These are phyloP conservation scores for Pezicula radicicola DNA, from an alignment of 2,329 filamentous ascomycete species.

Conservation along the genomic window DNA sequence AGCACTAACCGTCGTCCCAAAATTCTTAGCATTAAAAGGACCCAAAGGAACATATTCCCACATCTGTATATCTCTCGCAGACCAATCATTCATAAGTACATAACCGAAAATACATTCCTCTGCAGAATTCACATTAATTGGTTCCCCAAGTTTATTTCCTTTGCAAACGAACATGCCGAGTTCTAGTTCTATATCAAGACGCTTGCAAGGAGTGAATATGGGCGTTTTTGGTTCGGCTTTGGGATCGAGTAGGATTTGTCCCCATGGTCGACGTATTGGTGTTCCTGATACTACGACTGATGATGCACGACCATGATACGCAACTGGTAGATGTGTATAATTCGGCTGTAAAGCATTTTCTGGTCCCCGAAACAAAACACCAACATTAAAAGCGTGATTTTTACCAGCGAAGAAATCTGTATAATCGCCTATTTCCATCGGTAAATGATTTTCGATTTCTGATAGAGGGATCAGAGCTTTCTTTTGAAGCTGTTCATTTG, in stretches of 20 bases:
- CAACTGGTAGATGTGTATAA: constrained; percentile 45
- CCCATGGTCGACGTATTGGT: constrained; percentile 42
- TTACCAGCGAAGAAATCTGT: constrained; percentile 52
- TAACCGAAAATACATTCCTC: constrained; percentile 58
- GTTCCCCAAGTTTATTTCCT: constrained; percentile 30
- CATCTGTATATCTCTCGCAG: constrained; percentile 74
- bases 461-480: constrained; percentile 56
- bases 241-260: constrained; percentile 60
- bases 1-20: constrained; percentile 71
- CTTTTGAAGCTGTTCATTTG: constrained; percentile 55
- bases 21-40: constrained; percentile 83
- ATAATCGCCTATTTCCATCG: constrained; percentile 52
- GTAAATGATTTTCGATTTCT: constrained; percentile 56
- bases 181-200: constrained; percentile 29
- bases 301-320: constrained; percentile 51
- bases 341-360: constrained; percentile 45
- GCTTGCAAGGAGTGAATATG: constrained; percentile 3
- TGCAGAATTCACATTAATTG: constrained; percentile 40
- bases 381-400: constrained; percentile 49
- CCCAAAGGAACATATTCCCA: constrained; percentile 85
- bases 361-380: constrained; percentile 34
- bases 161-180: constrained; percentile 22
- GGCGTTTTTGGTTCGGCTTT: constrained; percentile 40
- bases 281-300: constrained; percentile 47
- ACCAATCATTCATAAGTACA: constrained; percentile 63